Evolutionary conservation across 2,329 filamentous ascomycete species (phyloP).

Genomic region (Metarhizium sp.): DNA sequence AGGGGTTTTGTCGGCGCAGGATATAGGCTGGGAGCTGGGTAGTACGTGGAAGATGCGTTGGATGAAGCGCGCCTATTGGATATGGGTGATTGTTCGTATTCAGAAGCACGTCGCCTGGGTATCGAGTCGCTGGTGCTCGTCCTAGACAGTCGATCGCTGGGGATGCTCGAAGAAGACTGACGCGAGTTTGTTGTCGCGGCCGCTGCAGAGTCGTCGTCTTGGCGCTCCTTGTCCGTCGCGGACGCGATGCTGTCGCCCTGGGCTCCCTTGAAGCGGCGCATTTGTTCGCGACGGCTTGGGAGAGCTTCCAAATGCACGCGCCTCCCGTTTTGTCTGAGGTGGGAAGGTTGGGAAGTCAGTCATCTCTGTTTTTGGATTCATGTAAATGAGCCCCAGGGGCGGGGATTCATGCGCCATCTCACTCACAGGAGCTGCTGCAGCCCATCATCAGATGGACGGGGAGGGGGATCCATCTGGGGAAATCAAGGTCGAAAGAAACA

Average conservation of each 20-base stretch:
- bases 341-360: neutral
- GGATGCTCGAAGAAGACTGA: neutral
- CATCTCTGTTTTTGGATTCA: neutral
- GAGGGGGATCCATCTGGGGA: conserved; percentile 1
- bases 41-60: conserved; percentile 2
- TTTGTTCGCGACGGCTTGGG: neutral
- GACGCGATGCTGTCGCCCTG: neutral
- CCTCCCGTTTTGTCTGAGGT: neutral
- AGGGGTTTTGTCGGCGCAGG: conserved; percentile 7
- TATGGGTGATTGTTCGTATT: neutral
- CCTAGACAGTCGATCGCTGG: neutral
- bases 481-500: neutral
- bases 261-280: neutral
- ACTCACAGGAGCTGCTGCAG: conserved; percentile 1
- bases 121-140: conserved; percentile 1
- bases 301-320: neutral
- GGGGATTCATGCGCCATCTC: neutral
- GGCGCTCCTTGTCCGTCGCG: neutral
- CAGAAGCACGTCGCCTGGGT: neutral
- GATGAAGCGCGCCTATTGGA: conserved; percentile 2
- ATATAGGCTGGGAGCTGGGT: conserved; percentile 4
- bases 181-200: neutral
- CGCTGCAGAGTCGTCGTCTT: neutral
- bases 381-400: neutral
- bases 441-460: neutral